Conservation (phyloP, 305 asterid genomes). For the Solanum aculeatissimum region DNA sequence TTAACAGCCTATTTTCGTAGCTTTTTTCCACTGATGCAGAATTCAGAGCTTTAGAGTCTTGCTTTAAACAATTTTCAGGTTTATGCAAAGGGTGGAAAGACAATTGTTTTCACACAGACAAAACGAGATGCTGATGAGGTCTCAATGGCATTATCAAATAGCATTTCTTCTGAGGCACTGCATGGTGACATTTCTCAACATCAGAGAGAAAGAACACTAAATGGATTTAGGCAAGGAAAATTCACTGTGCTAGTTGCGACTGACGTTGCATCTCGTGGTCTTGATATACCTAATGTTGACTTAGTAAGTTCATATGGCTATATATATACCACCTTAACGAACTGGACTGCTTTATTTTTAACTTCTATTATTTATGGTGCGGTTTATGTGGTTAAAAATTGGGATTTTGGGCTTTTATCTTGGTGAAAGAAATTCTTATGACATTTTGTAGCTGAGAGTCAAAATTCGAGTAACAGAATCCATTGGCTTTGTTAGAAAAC, state of each 20-base stretch:
- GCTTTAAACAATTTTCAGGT: constrained; percentile 34
- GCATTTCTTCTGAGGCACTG: constrained; percentile 84
- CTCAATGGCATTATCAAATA: constrained; percentile 54
- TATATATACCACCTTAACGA: not conserved
- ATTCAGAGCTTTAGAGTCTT: not conserved
- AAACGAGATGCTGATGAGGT: constrained; percentile 97
- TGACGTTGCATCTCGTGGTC: constrained; percentile 99
- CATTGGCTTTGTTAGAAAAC: not conserved
- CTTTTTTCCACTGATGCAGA: not conserved
- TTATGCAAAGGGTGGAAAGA: constrained; percentile 92
- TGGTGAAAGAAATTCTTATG: not conserved
- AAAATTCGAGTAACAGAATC: not conserved
- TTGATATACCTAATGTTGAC: constrained; percentile 95
- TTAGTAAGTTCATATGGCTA: constrained; percentile 46
- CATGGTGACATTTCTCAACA: constrained; percentile 97
- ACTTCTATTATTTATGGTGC: not conserved
- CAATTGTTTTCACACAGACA: constrained; percentile 93
- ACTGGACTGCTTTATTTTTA: not conserved
- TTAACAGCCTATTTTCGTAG: not conserved
- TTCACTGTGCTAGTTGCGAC: constrained; percentile 92
- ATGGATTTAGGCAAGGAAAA: constrained; percentile 87
- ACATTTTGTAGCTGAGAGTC: not conserved
- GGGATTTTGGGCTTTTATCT: not conserved
- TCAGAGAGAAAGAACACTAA: constrained; percentile 91
- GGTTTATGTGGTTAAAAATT: not conserved